phyloP scores from a whole-genome alignment of 2,329 filamentous ascomycete species.

The Chaetomium strumarium region DNA sequence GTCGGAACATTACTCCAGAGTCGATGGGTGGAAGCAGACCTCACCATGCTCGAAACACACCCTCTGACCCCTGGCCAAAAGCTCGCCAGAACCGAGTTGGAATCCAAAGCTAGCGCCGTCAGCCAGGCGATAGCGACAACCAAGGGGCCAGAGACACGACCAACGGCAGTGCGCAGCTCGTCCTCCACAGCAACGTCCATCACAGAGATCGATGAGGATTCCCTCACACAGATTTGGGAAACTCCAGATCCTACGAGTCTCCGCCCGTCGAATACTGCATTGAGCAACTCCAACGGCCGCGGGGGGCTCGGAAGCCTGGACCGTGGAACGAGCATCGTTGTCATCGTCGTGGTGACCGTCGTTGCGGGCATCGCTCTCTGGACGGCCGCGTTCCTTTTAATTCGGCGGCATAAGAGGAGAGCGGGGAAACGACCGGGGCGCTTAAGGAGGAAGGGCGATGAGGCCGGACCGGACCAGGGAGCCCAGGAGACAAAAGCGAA shows the following conservation, averaged over 20 bases:
- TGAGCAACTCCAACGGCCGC: not conserved
- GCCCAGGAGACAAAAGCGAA: not conserved
- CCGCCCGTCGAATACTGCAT: not conserved
- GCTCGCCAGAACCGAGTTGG: slow-evolving; percentile 14
- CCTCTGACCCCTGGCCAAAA: slow-evolving; percentile 31
- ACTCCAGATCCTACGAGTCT: not conserved
- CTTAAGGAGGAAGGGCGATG: not conserved
- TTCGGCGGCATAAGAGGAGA: slow-evolving; percentile 16
- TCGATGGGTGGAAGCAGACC: slow-evolving; percentile 33
- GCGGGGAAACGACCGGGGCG: not conserved
- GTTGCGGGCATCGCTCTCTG: slow-evolving; percentile 13
- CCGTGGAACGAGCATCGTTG: slow-evolving; percentile 13
- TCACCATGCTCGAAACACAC: slow-evolving; percentile 32
- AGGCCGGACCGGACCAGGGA: not conserved
- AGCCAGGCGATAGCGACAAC: not conserved
- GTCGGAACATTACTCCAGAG: slow-evolving; percentile 36
- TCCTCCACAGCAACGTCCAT: not conserved
- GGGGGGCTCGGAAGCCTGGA: slow-evolving; percentile 9
- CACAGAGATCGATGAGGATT: slow-evolving; percentile 1
- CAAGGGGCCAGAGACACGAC: not conserved
- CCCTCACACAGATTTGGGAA: slow-evolving; percentile 1
- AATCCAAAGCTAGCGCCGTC: not conserved
- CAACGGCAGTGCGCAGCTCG: not conserved
- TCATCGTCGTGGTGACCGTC: slow-evolving; percentile 22
- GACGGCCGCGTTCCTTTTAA: slow-evolving; percentile 13